A percentile compares a stretch with the other conserved stretches of the same genome.
These are phyloP conservation scores for Cytospora piceae DNA, from an alignment of 2,329 filamentous ascomycete species.

Conservation along the genomic window DNA sequence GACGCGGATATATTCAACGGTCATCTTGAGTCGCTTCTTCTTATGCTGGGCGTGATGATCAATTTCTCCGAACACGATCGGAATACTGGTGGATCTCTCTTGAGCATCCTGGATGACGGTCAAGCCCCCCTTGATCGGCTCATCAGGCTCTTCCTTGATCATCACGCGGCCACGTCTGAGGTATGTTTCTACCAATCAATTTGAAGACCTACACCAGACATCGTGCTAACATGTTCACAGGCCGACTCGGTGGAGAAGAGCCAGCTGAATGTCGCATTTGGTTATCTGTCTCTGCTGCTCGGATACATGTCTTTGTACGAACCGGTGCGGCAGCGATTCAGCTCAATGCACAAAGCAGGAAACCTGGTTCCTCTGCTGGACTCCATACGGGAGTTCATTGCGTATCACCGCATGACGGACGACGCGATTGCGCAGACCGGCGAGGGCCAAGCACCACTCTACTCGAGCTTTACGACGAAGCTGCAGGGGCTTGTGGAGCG, in stretches of 20 bases:
- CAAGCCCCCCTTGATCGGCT: constrained; percentile 60
- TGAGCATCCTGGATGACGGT: constrained; percentile 43
- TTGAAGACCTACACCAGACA: not conserved
- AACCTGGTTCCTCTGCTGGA: constrained; percentile 52
- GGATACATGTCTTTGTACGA: constrained; percentile 73
- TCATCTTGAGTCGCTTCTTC: constrained; percentile 71
- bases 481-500: constrained; percentile 47
- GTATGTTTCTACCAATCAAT: constrained; percentile 50
- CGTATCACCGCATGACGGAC: constrained; percentile 54
- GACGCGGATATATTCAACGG: constrained; percentile 53
- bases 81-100: constrained; percentile 56
- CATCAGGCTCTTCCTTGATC: constrained; percentile 68
- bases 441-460: constrained; percentile 38
- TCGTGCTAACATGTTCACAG: constrained; percentile 44
- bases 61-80: constrained; percentile 83
- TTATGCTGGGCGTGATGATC: constrained; percentile 81
- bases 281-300: constrained; percentile 82
- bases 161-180: constrained; percentile 67
- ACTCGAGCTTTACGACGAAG: constrained; percentile 42
- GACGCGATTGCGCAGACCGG: constrained; percentile 39
- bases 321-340: constrained; percentile 49
- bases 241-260: constrained; percentile 75
- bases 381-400: constrained; percentile 60
- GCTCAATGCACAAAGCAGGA: constrained; percentile 46
- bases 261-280: constrained; percentile 79